phyloP scores from a whole-genome alignment of 352 stramenopile species.

The Phytopythium mirpurense region DNA sequence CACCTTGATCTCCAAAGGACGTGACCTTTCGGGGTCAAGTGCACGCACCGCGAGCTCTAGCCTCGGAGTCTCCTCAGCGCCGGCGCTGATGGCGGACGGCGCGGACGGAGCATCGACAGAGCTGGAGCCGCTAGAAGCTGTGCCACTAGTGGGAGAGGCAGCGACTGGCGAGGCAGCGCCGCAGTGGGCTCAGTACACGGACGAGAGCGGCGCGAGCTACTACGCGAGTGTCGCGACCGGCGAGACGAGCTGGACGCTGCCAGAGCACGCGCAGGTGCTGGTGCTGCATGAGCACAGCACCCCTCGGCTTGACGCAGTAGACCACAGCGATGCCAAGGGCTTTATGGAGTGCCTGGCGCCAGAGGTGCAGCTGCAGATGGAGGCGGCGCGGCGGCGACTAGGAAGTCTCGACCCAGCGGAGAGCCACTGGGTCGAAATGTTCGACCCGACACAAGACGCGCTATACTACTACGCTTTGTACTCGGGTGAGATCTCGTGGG shows the following conservation, averaged over 20 bases:
- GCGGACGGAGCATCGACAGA: neutral
- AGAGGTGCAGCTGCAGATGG: slow-evolving; percentile 17
- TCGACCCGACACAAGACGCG: slow-evolving; percentile 32
- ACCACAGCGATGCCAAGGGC: neutral
- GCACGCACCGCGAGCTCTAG: too few relatives aligned
- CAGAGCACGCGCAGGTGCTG: slow-evolving; percentile 10
- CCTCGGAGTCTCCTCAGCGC: too few relatives aligned
- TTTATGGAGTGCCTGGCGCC: slow-evolving; percentile 18
- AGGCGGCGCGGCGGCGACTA: slow-evolving; percentile 18
- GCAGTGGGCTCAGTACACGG: slow-evolving; percentile 33
- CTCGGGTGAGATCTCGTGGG: slow-evolving; percentile 42
- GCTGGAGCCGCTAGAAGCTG: neutral
- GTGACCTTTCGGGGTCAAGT: too few relatives aligned
- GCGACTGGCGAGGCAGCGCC: neutral
- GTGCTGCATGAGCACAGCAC: neutral
- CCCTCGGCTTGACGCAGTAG: neutral
- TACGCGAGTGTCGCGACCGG: slow-evolving; percentile 33
- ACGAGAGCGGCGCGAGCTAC: slow-evolving; percentile 36
- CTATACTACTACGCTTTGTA: slow-evolving; percentile 45
- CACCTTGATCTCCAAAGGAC: too few relatives aligned
- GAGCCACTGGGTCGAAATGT: slow-evolving; percentile 48
- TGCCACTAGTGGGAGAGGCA: neutral
- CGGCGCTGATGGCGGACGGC: neutral
- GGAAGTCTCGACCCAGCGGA: too few relatives aligned
- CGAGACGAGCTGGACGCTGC: slow-evolving; percentile 40